Conservation (phyloP, 2,329 filamentous ascomycete species). For the Cercospora sp. region DNA sequence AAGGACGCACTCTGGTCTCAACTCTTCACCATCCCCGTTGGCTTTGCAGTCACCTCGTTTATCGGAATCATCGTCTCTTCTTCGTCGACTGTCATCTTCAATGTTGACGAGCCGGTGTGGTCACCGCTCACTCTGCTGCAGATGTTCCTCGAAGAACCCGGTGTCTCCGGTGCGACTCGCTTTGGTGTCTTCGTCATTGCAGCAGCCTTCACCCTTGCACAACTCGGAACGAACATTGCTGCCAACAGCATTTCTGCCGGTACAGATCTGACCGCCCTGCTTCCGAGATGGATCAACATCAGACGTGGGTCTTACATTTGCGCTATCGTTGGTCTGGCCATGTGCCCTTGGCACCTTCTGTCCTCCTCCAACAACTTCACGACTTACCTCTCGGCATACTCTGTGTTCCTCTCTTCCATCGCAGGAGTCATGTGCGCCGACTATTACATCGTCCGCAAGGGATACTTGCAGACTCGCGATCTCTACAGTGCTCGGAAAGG, state of each 20-base stretch:
- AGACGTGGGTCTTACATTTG: conserved; percentile 40
- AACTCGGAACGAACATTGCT: conserved; percentile 43
- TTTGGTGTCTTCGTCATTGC: conserved; percentile 45
- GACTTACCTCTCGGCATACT: conserved; percentile 60
- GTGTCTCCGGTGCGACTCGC: conserved; percentile 36
- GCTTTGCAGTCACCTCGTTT: conserved; percentile 45
- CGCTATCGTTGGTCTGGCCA: conserved; percentile 50
- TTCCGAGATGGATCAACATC: conserved; percentile 54
- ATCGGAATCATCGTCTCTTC: conserved; percentile 49
- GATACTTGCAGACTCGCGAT: conserved; percentile 39
- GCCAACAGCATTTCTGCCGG: conserved; percentile 44
- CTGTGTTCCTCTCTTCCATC: conserved; percentile 64
- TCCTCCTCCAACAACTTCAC: conserved; percentile 60
- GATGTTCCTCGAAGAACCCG: conserved; percentile 40
- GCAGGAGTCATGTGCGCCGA: conserved; percentile 62
- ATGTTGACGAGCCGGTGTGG: conserved; percentile 40
- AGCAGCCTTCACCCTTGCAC: conserved; percentile 40
- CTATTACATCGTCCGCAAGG: conserved; percentile 56
- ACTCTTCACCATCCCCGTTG: conserved; percentile 45
- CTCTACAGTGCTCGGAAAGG: conserved; percentile 52
- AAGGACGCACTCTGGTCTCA: conserved; percentile 48
- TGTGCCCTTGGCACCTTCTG: conserved; percentile 69
- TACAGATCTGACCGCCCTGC: conserved; percentile 42
- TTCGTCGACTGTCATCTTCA: conserved; percentile 47
- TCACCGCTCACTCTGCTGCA: conserved; percentile 40